Conservation (phyloP, 2,329 filamentous ascomycete species). For the Pyricularia pennisetigena region DNA sequence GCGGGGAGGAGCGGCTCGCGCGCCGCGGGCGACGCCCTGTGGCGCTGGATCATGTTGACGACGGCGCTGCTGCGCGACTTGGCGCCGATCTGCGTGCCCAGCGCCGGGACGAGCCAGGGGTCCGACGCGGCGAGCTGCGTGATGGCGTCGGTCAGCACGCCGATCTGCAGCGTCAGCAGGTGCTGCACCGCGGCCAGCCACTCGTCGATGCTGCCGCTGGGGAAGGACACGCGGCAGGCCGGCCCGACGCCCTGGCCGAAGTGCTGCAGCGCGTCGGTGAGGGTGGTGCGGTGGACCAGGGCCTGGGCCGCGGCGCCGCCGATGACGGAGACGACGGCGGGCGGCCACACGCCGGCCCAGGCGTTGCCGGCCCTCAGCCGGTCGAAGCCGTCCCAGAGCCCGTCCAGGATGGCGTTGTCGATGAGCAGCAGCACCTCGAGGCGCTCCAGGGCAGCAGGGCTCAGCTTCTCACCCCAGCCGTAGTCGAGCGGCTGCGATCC, state of each 20-base stretch:
- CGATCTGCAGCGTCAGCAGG: conserved; percentile 18
- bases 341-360: conserved; percentile 22
- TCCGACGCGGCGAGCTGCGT: conserved; percentile 18
- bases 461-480: conserved; percentile 20
- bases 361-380: conserved; percentile 15
- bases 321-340: conserved; percentile 20
- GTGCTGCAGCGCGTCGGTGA: conserved; percentile 23
- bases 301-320: conserved; percentile 22
- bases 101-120: conserved; percentile 21
- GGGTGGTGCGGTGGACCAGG: conserved; percentile 23
- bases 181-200: conserved; percentile 17
- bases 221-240: conserved; percentile 15
- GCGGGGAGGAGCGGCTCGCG: conserved; percentile 22
- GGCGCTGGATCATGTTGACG: conserved; percentile 28
- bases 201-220: conserved; percentile 15
- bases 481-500: conserved; percentile 22
- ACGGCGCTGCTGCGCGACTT: conserved; percentile 24
- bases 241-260: conserved; percentile 16
- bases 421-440: conserved; percentile 20
- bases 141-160: conserved; percentile 19
- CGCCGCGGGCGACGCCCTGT: conserved; percentile 19
- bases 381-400: conserved; percentile 21
- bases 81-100: conserved; percentile 22
- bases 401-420: conserved; percentile 21
- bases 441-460: conserved; percentile 14